These are phyloP conservation scores for Rutstroemia sp. DNA, from an alignment of 2,329 filamentous ascomycete species.

Conservation along the genomic window DNA sequence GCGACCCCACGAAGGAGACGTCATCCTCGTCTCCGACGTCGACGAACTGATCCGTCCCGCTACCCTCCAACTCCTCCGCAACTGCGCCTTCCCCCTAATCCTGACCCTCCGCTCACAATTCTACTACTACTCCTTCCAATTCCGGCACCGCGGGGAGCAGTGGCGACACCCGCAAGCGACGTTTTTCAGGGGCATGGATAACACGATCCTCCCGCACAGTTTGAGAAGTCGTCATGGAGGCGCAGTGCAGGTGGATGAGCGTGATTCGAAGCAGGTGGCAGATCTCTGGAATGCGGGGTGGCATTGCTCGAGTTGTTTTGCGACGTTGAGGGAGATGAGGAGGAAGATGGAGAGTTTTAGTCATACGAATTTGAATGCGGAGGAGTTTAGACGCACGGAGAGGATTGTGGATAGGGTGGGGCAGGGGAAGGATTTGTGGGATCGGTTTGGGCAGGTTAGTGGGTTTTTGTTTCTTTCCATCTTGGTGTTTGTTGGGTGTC, in stretches of 20 bases:
- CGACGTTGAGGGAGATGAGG: constrained; percentile 34
- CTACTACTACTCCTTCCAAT: constrained; percentile 35
- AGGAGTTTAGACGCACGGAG: constrained; percentile 32
- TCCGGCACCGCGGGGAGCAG: constrained; percentile 28
- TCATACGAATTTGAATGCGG: constrained; percentile 33
- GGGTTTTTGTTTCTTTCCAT: background rate
- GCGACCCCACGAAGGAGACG: constrained; percentile 30
- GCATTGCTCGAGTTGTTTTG: constrained; percentile 39
- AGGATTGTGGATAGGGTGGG: constrained; percentile 36
- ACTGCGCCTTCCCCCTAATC: constrained; percentile 30
- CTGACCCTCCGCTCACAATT: constrained; percentile 29
- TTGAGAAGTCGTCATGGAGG: constrained; percentile 4
- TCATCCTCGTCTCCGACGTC: constrained; percentile 38
- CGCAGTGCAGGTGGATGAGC: background rate
- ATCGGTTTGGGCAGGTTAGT: constrained; percentile 26
- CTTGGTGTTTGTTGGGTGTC: background rate
- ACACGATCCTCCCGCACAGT: constrained; percentile 33
- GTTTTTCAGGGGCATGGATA: constrained; percentile 29
- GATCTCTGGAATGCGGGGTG: constrained; percentile 36
- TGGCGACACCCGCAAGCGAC: constrained; percentile 41
- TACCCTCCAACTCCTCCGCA: constrained; percentile 29
- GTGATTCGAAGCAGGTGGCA: constrained; percentile 17
- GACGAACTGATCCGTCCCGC: constrained; percentile 37
- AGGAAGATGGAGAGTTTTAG: constrained; percentile 37
- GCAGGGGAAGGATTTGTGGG: constrained; percentile 37